Base-by-base conservation (phyloP, 345 rosid species). In the Eucalyptus microcorys region DNA sequence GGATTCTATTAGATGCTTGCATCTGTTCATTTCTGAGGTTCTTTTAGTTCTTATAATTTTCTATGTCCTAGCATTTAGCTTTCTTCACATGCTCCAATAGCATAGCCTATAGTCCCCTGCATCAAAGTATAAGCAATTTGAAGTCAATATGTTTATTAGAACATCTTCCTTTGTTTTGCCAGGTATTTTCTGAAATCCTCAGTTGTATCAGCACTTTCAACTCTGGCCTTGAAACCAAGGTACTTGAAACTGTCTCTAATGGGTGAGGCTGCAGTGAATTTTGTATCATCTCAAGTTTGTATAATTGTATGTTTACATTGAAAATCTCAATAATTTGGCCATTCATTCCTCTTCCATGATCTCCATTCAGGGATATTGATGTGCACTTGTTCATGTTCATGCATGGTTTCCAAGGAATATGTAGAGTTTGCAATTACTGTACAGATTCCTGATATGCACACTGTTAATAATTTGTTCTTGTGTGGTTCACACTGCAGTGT, bases 101-200 rank as follows among this genome's bases (percentile, higher is more conserved):
- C 83, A 76, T 40, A 76, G 30, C 30, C 47, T 76, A 10, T 11
- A 43, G 47, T 76, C 83, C 47, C 30, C 12, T 2, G 40, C 79
- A 42, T 81, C 7, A 6, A 26, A 59, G 32, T 42, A 22, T 79
- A 71, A 24, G 55, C 47, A 34, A 71, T 27, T 57, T 10, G 80
- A 87, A 87, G 88, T 87, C 3, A 21, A 61, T 11, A 14, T 79
- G 45, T 80, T 88, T 30, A 30, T 14, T 50, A 59, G 21, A 45
- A 66, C 84, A 50, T 26, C 47, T 16, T 47, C 49, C 57, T 59
- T 12, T 80, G 59, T 59, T 57, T 24, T 80, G 64, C 87, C 92
- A 96, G 98, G 92, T 95, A 94, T 89, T 89, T 87, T 66, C 96
- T 97, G 34, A 96, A 96, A 90, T 93, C 91, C 55, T 96, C 97